Evolutionary conservation across 2,329 filamentous ascomycete genomes (phyloP).

Genomic region (Orbilia brochopaga): DNA sequence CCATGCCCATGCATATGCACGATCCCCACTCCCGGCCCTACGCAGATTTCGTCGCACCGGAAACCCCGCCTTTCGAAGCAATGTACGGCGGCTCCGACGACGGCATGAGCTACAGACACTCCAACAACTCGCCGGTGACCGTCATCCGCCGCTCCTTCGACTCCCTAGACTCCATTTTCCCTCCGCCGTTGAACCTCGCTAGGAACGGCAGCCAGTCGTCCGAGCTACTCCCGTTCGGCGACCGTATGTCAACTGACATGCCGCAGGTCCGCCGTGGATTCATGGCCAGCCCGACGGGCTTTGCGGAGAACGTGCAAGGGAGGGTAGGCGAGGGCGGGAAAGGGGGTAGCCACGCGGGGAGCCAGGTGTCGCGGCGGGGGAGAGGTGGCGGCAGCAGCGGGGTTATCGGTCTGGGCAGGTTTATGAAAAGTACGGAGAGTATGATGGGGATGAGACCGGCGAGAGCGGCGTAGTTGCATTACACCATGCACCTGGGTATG

Average conservation of each 20-base stretch:
- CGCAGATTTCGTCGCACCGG: slow-evolving; percentile 1
- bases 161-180: slow-evolving; percentile 22
- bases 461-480: not conserved
- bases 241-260: slow-evolving; percentile 40
- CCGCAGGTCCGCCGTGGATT: slow-evolving; percentile 44
- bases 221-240: slow-evolving; percentile 10
- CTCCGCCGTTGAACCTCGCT: slow-evolving; percentile 9
- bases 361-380: not conserved
- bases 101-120: slow-evolving; percentile 11
- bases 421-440: slow-evolving; percentile 49
- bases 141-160: slow-evolving; percentile 31
- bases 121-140: slow-evolving; percentile 33
- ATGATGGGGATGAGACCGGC: slow-evolving; percentile 36
- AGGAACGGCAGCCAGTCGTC: slow-evolving; percentile 9
- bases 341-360: not conserved
- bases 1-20: not conserved
- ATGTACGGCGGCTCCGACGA: slow-evolving; percentile 3
- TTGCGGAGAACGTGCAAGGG: slow-evolving; percentile 39
- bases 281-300: slow-evolving; percentile 37
- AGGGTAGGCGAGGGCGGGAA: slow-evolving; percentile 14
- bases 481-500: not conserved
- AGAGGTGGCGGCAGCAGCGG: slow-evolving; percentile 10
- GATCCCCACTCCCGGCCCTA: not conserved
- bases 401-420: slow-evolving; percentile 25
- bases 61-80: slow-evolving; percentile 31